Evolutionary conservation across 2,329 filamentous ascomycete genomes (phyloP).

Genomic region (Drechslerella coelobrocha): DNA sequence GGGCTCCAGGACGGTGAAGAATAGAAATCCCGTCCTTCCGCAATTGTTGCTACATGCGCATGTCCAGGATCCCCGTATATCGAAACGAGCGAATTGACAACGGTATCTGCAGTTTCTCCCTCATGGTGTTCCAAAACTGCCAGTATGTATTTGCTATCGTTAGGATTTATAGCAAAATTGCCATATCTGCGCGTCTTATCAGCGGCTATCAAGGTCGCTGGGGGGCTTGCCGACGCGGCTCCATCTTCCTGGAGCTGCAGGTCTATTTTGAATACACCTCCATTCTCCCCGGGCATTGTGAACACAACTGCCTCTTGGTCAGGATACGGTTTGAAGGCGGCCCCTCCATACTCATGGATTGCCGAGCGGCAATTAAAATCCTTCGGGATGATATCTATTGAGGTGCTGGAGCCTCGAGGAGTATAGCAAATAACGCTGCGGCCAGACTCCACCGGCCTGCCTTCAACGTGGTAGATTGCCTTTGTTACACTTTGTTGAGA

Average conservation of each 20-base stretch:
- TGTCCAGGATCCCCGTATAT: constrained; percentile 53
- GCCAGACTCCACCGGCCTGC: constrained; percentile 48
- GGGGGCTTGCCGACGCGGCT: not conserved
- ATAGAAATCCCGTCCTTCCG: constrained; percentile 64
- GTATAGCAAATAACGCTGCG: constrained; percentile 34
- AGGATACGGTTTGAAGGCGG: constrained; percentile 57
- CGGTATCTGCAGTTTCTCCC: constrained; percentile 54
- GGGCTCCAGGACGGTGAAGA: constrained; percentile 62
- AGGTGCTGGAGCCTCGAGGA: not conserved
- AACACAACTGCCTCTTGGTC: constrained; percentile 31
- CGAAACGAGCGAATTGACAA: constrained; percentile 57
- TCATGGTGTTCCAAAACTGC: constrained; percentile 65
- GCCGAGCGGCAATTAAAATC: constrained; percentile 54
- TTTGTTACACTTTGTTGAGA: constrained; percentile 16
- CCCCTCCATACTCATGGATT: constrained; percentile 65
- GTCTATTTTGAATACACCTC: constrained; percentile 24
- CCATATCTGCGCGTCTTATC: constrained; percentile 14
- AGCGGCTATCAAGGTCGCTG: constrained; percentile 7
- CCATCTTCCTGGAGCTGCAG: constrained; percentile 10
- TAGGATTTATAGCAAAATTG: constrained; percentile 38
- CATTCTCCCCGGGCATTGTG: constrained; percentile 14
- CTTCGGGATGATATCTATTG: constrained; percentile 30
- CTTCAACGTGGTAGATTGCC: constrained; percentile 34
- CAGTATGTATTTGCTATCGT: constrained; percentile 59
- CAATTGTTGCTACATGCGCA: constrained; percentile 58